Evolutionary conservation across 2,329 filamentous ascomycete genomes (phyloP).

Genomic region (Hymenoscyphus albidus): DNA sequence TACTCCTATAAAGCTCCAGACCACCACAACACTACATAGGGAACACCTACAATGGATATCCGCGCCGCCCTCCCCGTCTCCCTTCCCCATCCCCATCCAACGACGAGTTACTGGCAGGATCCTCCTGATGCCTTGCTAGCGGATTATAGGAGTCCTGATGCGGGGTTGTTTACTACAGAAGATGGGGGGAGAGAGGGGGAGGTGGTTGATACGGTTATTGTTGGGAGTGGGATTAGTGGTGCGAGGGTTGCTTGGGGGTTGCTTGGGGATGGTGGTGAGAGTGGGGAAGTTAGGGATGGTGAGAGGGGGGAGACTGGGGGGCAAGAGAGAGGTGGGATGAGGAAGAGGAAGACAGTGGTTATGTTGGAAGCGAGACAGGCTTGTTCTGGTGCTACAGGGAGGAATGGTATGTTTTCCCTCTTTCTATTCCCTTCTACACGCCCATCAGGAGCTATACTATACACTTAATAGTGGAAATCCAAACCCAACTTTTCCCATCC

Average conservation of each 20-base stretch:
- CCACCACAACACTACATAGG: background rate
- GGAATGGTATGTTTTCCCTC: slow-evolving; percentile 33
- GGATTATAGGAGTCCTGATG: slow-evolving; percentile 30
- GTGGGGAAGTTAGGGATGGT: background rate
- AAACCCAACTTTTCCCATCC: background rate
- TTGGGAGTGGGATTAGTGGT: slow-evolving; percentile 29
- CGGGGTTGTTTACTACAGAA: no score
- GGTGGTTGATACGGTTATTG: slow-evolving; percentile 20
- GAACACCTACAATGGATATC: slow-evolving; percentile 19
- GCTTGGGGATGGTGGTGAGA: slow-evolving; percentile 15
- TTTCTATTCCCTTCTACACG: background rate
- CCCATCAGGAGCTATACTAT: no score
- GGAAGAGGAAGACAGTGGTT: slow-evolving; percentile 25
- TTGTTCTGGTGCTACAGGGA: slow-evolving; percentile 37
- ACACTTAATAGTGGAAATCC: no score
- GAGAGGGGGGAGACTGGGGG: slow-evolving; percentile 16
- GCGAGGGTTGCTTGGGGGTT: slow-evolving; percentile 12
- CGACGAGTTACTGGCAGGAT: slow-evolving; percentile 36
- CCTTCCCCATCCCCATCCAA: slow-evolving; percentile 34
- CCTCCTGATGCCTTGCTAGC: slow-evolving; percentile 32
- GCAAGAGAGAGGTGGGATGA: slow-evolving; percentile 4
- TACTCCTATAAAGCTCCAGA: background rate
- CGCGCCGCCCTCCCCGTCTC: slow-evolving; percentile 25
- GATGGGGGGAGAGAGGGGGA: no score
- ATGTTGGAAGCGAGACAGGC: slow-evolving; percentile 38